Base-by-base conservation (phyloP, 176 grass and related monocot species). In the Eleusine coracana region DNA sequence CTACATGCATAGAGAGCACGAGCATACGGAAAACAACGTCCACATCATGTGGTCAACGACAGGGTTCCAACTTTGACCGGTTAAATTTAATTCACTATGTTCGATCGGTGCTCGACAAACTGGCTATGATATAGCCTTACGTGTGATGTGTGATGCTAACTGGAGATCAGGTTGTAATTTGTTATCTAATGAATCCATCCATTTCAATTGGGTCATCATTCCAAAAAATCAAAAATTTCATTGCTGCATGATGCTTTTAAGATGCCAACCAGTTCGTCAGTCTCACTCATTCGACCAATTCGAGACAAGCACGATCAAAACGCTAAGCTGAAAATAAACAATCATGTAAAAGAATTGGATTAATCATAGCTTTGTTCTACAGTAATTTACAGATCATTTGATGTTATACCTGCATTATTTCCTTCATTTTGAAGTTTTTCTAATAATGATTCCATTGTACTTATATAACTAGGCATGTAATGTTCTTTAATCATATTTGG, bases 391-490 rank as follows among this genome's bases (percentile, higher is more conserved):
- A 84, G 80, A 78, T 77, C 29, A 74, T 73, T 74, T 55, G 75
- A 25, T 72, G 48, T 11, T 25, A 52, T 88, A 81, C 54, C 59
- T 28, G 75, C 83, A 73, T 21, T 76, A 54, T 13, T 44, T 7
- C 15, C 66, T 37, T 91, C 83, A 16, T 74, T 89, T 52, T 76
- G 51, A 62, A 89, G 65, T 29, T 90, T 86, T 83, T 91, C 86
- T 42, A 94, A 83, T 48, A 94, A 79, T 23, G 78, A 82, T 50
- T 91, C 92, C 83, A 94, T 84, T 27, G 92, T 86, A 6, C 86
- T 77, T 87, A 94, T 46, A 76, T 94, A 94, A 39, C 92, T 91
- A 41, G 74, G 86, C 92, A 94, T 94, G 74, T 94, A 91, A 86
- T 91, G 92, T 7, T 94, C 83, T 23, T 91, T 68, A 21, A 94